Conservation (phyloP, 768 basidiomycete genomes). For the Tricholoma matsutake region DNA sequence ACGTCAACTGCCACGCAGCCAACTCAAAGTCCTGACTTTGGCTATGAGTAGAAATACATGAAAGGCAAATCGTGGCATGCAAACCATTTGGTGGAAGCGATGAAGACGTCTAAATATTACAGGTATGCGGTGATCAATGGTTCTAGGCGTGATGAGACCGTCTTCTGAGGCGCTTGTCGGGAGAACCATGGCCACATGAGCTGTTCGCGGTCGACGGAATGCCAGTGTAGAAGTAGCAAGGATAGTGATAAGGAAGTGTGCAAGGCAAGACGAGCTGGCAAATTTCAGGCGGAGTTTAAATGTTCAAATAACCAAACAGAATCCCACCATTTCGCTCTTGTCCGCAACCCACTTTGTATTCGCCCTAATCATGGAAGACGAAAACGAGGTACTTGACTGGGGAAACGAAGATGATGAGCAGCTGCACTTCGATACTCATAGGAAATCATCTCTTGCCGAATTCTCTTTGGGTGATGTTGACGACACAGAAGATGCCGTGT, state of each 20-base stretch:
- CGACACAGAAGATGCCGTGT: constrained; percentile 57
- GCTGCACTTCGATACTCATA: constrained; percentile 21
- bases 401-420: constrained; percentile 44
- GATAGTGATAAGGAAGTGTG: neutral
- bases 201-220: constrained; percentile 31
- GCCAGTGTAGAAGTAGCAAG: constrained; percentile 31
- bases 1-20: constrained; percentile 94
- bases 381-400: constrained; percentile 73
- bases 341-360: constrained; percentile 14
- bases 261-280: constrained; percentile 14
- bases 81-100: constrained; percentile 85
- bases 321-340: constrained; percentile 5
- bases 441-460: constrained; percentile 22
- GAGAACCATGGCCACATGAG: constrained; percentile 37
- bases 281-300: constrained; percentile 19
- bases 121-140: constrained; percentile 60
- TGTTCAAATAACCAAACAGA: constrained; percentile 7
- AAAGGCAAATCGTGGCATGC: constrained; percentile 13
- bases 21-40: constrained; percentile 85
- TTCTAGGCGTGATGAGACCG: constrained; percentile 33
- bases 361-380: constrained; percentile 53
- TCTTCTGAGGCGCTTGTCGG: constrained; percentile 41
- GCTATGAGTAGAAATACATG: neutral
- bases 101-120: constrained; percentile 77
- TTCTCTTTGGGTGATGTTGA: constrained; percentile 29